A percentile compares a stretch with the other conserved stretches of the same genome.
phyloP scores from a whole-genome alignment of 2,329 filamentous ascomycete species.

The Aplosporella prunicola region DNA sequence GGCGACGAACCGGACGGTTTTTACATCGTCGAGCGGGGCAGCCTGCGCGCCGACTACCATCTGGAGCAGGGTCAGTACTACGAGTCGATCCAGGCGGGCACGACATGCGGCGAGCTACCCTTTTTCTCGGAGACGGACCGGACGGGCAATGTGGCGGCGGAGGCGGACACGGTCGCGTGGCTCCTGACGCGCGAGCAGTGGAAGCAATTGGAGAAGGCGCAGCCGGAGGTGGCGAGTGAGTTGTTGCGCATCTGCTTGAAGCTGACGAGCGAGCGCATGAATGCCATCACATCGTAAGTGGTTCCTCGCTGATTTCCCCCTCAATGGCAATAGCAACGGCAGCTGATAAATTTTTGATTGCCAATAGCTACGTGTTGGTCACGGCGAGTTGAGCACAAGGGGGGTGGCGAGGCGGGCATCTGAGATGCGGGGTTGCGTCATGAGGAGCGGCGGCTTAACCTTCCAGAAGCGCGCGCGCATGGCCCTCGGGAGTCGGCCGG shows the following conservation, averaged over 20 bases:
- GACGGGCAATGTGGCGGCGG: slow-evolving; percentile 77
- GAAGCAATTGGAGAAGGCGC: slow-evolving; percentile 59
- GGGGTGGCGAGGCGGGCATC: no score
- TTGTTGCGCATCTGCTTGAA: slow-evolving; percentile 81
- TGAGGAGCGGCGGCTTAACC: not conserved
- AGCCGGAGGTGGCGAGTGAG: slow-evolving; percentile 73
- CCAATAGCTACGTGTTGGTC: slow-evolving; percentile 33
- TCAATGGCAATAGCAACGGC: not conserved
- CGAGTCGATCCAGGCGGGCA: slow-evolving; percentile 87
- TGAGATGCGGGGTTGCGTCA: no score
- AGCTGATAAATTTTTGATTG: no score
- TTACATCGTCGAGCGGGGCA: slow-evolving; percentile 82
- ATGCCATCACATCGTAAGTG: slow-evolving; percentile 52
- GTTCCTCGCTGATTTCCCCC: slow-evolving; percentile 16
- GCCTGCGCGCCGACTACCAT: slow-evolving; percentile 82
- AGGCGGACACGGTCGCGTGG: slow-evolving; percentile 77
- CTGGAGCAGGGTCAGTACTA: slow-evolving; percentile 81
- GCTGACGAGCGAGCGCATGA: slow-evolving; percentile 89
- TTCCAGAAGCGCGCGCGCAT: no score
- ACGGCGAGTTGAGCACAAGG: slow-evolving; percentile 30
- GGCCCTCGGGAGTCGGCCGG: no score
- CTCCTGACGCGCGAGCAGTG: slow-evolving; percentile 63
- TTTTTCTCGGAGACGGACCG: slow-evolving; percentile 89
- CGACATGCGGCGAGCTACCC: slow-evolving; percentile 89
- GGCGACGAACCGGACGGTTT: slow-evolving; percentile 72